phyloP scores from a whole-genome alignment of 1,284 basidiomycete species.

The Rhodotorula sp. region DNA sequence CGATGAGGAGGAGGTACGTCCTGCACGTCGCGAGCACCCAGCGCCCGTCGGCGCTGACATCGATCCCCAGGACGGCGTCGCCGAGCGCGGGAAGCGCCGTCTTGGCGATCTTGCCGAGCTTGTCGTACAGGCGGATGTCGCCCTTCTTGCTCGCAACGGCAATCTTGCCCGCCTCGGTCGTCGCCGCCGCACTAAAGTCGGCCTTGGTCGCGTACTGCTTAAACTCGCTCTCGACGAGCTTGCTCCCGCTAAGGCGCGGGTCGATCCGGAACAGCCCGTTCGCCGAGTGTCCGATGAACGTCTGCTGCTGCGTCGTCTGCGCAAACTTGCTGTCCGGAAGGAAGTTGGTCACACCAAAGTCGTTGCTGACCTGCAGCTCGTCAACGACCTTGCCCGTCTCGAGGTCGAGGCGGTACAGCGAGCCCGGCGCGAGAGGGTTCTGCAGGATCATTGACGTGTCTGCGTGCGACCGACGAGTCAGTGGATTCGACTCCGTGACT shows the following conservation, averaged over 20 bases:
- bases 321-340: constrained; percentile 93
- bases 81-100: constrained; percentile 95
- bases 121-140: constrained; percentile 92
- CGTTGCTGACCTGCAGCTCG: constrained; percentile 95
- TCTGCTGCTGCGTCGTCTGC: constrained; percentile 88
- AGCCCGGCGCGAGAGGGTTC: constrained; percentile 79
- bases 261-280: constrained; percentile 98
- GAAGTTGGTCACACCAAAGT: constrained; percentile 82
- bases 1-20: constrained; percentile 91
- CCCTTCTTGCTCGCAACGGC: constrained; percentile 96
- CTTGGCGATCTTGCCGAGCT: constrained; percentile 98
- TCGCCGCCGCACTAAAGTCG: constrained; percentile 90
- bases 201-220: constrained; percentile 97
- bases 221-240: constrained; percentile 91
- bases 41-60: constrained; percentile 86
- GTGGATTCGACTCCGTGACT: not conserved
- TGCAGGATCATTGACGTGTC: constrained; percentile 94
- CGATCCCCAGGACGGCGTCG: constrained; percentile 91
- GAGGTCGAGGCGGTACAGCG: constrained; percentile 89
- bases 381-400: constrained; percentile 96
- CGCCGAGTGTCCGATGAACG: constrained; percentile 86
- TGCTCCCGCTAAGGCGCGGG: constrained; percentile 83
- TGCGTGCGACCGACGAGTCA: constrained; percentile 36
- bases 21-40: constrained; percentile 96
- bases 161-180: constrained; percentile 81